phyloP scores from a whole-genome alignment of 2,329 filamentous ascomycete species.

The Pestalotiopsis sp. region DNA sequence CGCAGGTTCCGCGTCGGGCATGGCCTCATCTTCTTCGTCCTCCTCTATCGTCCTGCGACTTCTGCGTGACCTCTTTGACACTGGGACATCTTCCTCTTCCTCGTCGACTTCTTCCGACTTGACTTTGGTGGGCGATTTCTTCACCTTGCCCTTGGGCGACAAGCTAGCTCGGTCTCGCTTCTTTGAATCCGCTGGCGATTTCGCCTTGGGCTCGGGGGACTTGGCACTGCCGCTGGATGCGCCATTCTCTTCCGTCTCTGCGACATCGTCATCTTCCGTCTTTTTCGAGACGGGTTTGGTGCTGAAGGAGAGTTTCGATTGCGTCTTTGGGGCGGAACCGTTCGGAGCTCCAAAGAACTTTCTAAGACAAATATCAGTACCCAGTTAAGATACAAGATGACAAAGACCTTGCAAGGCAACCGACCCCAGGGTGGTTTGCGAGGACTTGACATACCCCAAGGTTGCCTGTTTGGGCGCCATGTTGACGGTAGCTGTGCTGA shows the following conservation, averaged over 20 bases:
- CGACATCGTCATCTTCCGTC: slow-evolving; percentile 26
- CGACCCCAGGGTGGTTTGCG: slow-evolving; percentile 34
- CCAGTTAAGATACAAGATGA: too few relatives aligned
- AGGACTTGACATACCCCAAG: slow-evolving; percentile 34
- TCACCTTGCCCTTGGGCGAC: slow-evolving; percentile 21
- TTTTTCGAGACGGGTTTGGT: slow-evolving; percentile 48
- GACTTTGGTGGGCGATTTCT: slow-evolving; percentile 29
- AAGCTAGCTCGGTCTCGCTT: slow-evolving; percentile 40
- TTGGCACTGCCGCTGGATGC: slow-evolving; percentile 17
- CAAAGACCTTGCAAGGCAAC: slow-evolving; percentile 7
- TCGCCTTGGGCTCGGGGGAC: slow-evolving; percentile 29
- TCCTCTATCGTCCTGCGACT: slow-evolving; percentile 49
- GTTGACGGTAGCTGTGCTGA: slow-evolving; percentile 15
- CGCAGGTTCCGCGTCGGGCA: slow-evolving; percentile 29
- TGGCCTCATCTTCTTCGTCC: slow-evolving; percentile 47
- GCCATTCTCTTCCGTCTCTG: slow-evolving; percentile 21
- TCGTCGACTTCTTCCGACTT: slow-evolving; percentile 30
- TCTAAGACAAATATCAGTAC: slow-evolving; percentile 45
- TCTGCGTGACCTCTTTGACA: slow-evolving; percentile 41
- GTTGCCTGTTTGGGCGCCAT: slow-evolving; percentile 35
- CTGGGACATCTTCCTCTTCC: slow-evolving; percentile 29
- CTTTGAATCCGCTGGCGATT: slow-evolving; percentile 43
- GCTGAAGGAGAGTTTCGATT: slow-evolving; percentile 78
- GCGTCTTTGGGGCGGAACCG: slow-evolving; percentile 61
- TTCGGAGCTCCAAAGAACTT: slow-evolving; percentile 79